Conservation (phyloP, 2,329 filamentous ascomycete species). For the Talaromyces sp. region DNA sequence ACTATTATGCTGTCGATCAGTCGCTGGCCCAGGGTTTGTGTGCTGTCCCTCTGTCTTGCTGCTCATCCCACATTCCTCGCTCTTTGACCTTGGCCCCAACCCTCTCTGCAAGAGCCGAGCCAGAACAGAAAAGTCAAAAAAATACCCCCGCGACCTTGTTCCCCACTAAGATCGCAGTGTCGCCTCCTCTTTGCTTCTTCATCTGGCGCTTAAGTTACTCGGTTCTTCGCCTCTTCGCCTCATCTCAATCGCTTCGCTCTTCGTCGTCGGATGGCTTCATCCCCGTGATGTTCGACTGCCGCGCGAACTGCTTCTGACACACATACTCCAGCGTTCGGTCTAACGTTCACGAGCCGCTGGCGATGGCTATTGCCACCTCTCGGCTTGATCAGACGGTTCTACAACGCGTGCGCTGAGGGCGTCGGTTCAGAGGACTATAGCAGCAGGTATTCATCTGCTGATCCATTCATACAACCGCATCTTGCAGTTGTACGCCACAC, state of each 20-base stretch:
- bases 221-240: neutral
- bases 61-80: neutral
- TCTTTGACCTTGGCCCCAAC: neutral
- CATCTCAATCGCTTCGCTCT: neutral
- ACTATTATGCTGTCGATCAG: neutral
- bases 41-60: no score
- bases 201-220: neutral
- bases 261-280: neutral
- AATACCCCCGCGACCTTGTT: neutral
- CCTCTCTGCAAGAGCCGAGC: neutral
- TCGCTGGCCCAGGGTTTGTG: neutral
- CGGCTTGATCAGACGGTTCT: neutral
- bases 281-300: slow-evolving; percentile 6
- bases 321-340: neutral
- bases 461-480: neutral
- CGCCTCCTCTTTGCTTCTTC: neutral
- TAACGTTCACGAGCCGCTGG: neutral
- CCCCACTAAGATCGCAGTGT: neutral
- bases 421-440: neutral
- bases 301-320: slow-evolving; percentile 1
- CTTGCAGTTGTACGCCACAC: neutral
- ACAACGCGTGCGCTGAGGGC: slow-evolving; percentile 1
- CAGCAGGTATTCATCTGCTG: neutral
- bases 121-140: neutral
- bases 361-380: slow-evolving; percentile 6